Percentiles rank a stretch among this genome's conserved stretches.
Conservation (phyloP, 306 rosid genomes). For the Vigna radiata region DNA sequence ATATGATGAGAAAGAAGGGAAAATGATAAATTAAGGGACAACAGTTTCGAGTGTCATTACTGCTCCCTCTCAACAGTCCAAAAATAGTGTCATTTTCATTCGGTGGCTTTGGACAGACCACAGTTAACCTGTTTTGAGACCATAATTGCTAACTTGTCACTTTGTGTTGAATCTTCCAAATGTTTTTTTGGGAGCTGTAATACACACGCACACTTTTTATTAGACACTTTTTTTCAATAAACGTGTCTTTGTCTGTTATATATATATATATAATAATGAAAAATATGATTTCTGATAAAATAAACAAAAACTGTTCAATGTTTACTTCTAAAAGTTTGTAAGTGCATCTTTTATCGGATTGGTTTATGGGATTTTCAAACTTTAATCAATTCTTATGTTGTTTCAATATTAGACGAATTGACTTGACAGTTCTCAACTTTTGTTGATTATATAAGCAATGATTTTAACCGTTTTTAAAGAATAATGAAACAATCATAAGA, state of each 20-base stretch:
- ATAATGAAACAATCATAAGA: background rate
- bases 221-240: background rate
- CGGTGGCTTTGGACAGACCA: background rate
- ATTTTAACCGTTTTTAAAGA: background rate
- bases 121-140: conserved; percentile 1
- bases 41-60: conserved; percentile 28
- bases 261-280: no score
- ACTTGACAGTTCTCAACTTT: background rate
- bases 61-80: conserved; percentile 31
- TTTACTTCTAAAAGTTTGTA: background rate
- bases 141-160: conserved; percentile 24
- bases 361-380: background rate
- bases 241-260: no score
- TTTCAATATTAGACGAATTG: background rate
- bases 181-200: conserved; percentile 2
- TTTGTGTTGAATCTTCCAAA: conserved; percentile 2
- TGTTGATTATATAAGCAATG: background rate
- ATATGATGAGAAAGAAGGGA: background rate
- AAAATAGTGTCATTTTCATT: conserved; percentile 35
- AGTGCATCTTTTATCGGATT: background rate
- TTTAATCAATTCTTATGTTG: background rate
- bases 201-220: background rate
- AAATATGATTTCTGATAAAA: no score
- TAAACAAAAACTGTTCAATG: background rate
- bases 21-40: conserved; percentile 5